Percentiles rank a stretch among this genome's conserved stretches.
These are phyloP conservation scores for Suillus tomentosus DNA, from an alignment of 768 basidiomycete species.

Conservation along the genomic window DNA sequence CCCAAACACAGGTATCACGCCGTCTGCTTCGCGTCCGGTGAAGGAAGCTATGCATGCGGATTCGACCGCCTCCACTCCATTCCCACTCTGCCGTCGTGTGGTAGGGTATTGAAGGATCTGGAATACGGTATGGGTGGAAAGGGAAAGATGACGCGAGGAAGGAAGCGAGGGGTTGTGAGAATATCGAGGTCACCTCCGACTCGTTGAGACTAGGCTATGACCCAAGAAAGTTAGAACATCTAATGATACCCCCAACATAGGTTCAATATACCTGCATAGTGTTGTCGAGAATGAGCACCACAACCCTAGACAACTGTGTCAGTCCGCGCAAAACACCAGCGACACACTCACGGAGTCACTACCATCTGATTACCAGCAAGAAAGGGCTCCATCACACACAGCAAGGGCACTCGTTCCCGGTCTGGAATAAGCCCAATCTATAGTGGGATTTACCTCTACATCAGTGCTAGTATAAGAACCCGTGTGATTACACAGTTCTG, in stretches of 20 bases:
- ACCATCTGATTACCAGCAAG: constrained; percentile 69
- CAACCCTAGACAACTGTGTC: constrained; percentile 53
- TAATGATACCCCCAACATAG: constrained; percentile 17
- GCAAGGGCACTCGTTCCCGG: constrained; percentile 63
- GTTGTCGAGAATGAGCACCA: constrained; percentile 82
- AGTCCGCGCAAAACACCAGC: neutral
- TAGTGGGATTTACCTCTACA: constrained; percentile 5
- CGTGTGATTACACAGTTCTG: no score
- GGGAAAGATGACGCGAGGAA: constrained; percentile 68
- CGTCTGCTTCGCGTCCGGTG: constrained; percentile 82
- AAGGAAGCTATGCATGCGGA: constrained; percentile 77
- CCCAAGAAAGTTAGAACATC: neutral
- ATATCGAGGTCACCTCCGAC: constrained; percentile 77
- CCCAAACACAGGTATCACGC: constrained; percentile 87
- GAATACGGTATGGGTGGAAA: constrained; percentile 54
- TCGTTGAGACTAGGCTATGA: constrained; percentile 76
- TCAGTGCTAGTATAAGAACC: constrained; percentile 1
- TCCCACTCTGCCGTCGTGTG: constrained; percentile 62
- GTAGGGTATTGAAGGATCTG: constrained; percentile 53
- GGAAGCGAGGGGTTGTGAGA: constrained; percentile 80
- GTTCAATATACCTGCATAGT: constrained; percentile 54
- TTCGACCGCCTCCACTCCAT: constrained; percentile 40
- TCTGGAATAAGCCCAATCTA: constrained; percentile 86
- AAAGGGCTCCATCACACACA: constrained; percentile 82
- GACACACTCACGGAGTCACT: constrained; percentile 75